A percentile compares a stretch with the other conserved stretches of the same genome.
Conservation (phyloP, 2,329 filamentous ascomycete genomes). For the Polytolypa hystricis region DNA sequence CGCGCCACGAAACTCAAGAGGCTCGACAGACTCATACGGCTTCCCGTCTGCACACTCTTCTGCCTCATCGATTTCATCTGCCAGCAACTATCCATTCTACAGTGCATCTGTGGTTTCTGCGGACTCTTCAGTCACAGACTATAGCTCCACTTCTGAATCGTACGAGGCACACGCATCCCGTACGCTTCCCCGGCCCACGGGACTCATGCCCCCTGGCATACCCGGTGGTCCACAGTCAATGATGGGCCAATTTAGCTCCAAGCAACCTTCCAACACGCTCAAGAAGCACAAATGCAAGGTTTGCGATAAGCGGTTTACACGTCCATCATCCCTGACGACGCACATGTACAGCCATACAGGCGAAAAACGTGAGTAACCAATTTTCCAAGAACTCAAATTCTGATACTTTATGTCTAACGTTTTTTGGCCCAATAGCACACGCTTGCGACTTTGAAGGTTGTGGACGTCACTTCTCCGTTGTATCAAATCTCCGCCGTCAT, state of each 20-base stretch:
- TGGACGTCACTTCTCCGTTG: conserved; percentile 91
- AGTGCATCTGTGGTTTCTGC: conserved; percentile 59
- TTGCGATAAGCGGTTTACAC: conserved; percentile 93
- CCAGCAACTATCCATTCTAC: conserved; percentile 75
- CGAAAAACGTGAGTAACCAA: conserved; percentile 79
- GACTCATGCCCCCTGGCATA: conserved; percentile 48
- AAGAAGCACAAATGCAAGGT: conserved; percentile 99
- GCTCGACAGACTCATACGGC: conserved; percentile 76
- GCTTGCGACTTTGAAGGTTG: conserved; percentile 90
- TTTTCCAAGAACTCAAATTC: background rate
- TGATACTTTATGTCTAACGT: background rate
- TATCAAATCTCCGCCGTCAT: conserved; percentile 88
- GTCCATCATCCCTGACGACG: conserved; percentile 86
- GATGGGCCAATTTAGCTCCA: conserved; percentile 98
- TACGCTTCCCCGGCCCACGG: conserved; percentile 70
- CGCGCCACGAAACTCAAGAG: conserved; percentile 54
- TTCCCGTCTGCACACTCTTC: conserved; percentile 85
- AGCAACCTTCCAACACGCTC: conserved; percentile 86
- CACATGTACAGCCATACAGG: conserved; percentile 99
- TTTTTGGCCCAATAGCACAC: conserved; percentile 53
- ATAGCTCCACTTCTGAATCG: conserved; percentile 78
- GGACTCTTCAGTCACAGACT: conserved; percentile 78
- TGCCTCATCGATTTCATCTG: conserved; percentile 82
- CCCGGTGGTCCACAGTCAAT: conserved; percentile 87
- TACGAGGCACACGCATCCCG: conserved; percentile 70